Percentiles rank a stretch among this genome's conserved stretches.
Evolutionary conservation across 1,139 yeast species (phyloP).

Genomic region (Blastobotrys petasosporus): DNA sequence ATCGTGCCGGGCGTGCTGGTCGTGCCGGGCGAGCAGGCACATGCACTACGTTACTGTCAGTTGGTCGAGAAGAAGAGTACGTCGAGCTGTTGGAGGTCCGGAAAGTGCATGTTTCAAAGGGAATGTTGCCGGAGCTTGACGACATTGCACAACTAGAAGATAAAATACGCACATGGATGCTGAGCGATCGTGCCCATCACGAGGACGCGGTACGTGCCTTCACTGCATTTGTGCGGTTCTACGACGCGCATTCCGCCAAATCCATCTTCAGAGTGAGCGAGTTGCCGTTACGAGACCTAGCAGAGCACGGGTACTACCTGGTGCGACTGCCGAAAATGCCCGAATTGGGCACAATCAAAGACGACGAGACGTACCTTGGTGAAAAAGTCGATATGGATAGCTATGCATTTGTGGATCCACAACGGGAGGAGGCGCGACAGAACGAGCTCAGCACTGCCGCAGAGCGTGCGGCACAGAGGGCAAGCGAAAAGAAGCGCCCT

Average conservation of each 20-base stretch:
- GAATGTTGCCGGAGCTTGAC: slow-evolving; percentile 25
- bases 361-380: slow-evolving; percentile 64
- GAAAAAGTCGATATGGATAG: slow-evolving; percentile 53
- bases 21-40: slow-evolving; percentile 79
- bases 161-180: slow-evolving; percentile 50
- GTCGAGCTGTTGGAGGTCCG: slow-evolving; percentile 75
- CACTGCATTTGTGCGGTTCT: slow-evolving; percentile 78
- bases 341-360: slow-evolving; percentile 55
- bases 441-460: slow-evolving; percentile 46
- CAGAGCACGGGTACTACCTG: slow-evolving; percentile 64
- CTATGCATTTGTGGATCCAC: slow-evolving; percentile 57
- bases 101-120: slow-evolving; percentile 49
- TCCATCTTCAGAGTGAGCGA: slow-evolving; percentile 76
- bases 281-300: slow-evolving; percentile 67
- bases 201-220: slow-evolving; percentile 75
- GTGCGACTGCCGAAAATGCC: slow-evolving; percentile 92
- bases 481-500: slow-evolving; percentile 42
- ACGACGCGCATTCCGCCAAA: slow-evolving; percentile 83
- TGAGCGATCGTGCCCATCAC: slow-evolving; percentile 70
- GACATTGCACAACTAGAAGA: slow-evolving; percentile 15
- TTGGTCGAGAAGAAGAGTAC: slow-evolving; percentile 75
- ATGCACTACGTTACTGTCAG: slow-evolving; percentile 65
- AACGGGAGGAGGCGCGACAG: slow-evolving; percentile 57
- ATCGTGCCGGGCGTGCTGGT: slow-evolving; percentile 90
- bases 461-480: not conserved